Evolutionary conservation across 1,284 basidiomycete genomes (phyloP).

Genomic region (Rhodotorula glutinis): DNA sequence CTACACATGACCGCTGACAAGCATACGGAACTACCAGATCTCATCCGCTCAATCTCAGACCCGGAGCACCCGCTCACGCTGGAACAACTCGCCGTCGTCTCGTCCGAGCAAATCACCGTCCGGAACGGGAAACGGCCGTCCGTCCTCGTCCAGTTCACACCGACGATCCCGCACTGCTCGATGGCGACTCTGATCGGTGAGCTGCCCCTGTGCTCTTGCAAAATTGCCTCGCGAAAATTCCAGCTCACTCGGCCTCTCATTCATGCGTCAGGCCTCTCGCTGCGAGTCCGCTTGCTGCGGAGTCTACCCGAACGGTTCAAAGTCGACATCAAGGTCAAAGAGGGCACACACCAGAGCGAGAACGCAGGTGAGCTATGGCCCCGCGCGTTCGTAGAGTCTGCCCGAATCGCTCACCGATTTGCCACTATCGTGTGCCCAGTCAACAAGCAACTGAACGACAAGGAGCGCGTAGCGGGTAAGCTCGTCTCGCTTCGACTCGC

Average conservation of each 20-base stretch:
- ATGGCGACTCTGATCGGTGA: slow-evolving; percentile 95
- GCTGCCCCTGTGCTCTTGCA: no score
- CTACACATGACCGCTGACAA: background rate
- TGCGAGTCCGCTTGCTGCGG: slow-evolving; percentile 84
- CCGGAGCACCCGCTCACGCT: slow-evolving; percentile 95
- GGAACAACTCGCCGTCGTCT: slow-evolving; percentile 94
- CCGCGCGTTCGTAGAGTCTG: background rate
- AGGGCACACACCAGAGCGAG: slow-evolving; percentile 94
- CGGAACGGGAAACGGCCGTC: slow-evolving; percentile 58
- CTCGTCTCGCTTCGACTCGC: no score
- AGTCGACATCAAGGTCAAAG: slow-evolving; percentile 87
- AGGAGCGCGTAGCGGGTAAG: slow-evolving; percentile 78
- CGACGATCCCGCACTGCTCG: slow-evolving; percentile 96
- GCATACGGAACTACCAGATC: slow-evolving; percentile 51
- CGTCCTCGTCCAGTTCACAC: slow-evolving; percentile 85
- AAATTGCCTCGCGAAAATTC: no score
- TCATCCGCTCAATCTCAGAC: slow-evolving; percentile 88
- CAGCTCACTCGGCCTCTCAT: background rate
- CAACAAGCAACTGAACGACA: slow-evolving; percentile 98
- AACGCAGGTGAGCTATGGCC: slow-evolving; percentile 59
- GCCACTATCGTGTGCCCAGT: slow-evolving; percentile 54
- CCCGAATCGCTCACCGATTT: background rate
- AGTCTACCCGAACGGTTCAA: slow-evolving; percentile 90
- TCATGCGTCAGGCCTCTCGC: slow-evolving; percentile 67
- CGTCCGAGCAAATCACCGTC: slow-evolving; percentile 77